Evolutionary conservation across 78 protist genomes (phyloP).

Genomic region (Dictyostelium capitatum): DNA sequence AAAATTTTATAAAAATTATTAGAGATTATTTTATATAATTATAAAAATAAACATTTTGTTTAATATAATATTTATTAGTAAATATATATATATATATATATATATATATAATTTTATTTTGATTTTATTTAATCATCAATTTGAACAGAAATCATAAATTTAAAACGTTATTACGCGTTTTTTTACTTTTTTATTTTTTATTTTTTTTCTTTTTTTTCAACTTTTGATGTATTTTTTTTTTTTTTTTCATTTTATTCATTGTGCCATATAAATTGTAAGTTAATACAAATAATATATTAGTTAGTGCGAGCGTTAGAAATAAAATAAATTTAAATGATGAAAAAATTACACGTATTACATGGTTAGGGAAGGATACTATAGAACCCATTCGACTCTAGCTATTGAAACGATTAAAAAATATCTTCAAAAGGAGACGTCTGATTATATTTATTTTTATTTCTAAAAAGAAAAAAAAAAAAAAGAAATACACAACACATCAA

Average conservation of each 20-base stretch:
- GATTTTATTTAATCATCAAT: no score
- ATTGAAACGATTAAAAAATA: background rate
- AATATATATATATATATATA: no score
- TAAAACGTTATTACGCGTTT: no score
- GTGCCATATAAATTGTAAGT: background rate
- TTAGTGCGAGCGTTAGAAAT: no score
- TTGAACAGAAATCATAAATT: no score
- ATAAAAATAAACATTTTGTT: no score
- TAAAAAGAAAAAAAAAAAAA: background rate
- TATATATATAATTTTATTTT: no score
- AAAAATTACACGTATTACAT: background rate
- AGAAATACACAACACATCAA: background rate
- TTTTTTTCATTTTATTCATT: conserved; percentile 4
- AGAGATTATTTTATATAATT: no score
- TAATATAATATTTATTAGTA: no score
- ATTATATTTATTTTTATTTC: background rate
- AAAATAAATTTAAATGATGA: conserved; percentile 9
- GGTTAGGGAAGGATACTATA: background rate
- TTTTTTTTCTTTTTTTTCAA: background rate
- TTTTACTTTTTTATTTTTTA: background rate
- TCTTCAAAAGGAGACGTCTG: conserved; percentile 32
- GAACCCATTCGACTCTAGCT: conserved; percentile 6
- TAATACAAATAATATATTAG: no score
- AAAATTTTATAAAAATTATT: no score
- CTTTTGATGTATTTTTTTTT: background rate